Evolutionary conservation across 2,329 filamentous ascomycete genomes (phyloP).

Genomic region (Xylariaceae sp.): DNA sequence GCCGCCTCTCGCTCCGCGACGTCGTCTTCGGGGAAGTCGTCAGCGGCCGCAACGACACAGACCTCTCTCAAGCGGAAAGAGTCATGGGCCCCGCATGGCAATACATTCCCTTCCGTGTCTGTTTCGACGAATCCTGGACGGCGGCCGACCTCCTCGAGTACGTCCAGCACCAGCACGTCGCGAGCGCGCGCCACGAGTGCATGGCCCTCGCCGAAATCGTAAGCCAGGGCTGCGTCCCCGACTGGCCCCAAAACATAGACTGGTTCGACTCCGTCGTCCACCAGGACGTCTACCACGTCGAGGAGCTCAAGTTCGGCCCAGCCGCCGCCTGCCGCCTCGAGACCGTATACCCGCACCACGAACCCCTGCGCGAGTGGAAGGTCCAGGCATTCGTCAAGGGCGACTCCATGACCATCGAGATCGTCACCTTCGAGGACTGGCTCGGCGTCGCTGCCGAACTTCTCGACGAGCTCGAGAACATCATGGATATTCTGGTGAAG

Average conservation of each 20-base stretch:
- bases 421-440: constrained; percentile 56
- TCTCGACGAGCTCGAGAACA: constrained; percentile 43
- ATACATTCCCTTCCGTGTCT: constrained; percentile 58
- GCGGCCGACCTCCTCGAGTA: constrained; percentile 46
- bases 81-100: constrained; percentile 64
- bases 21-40: constrained; percentile 63
- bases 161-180: constrained; percentile 53
- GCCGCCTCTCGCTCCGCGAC: constrained; percentile 45
- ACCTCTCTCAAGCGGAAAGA: constrained; percentile 47
- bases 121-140: constrained; percentile 46
- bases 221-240: constrained; percentile 39
- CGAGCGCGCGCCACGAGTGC: constrained; percentile 49
- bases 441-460: constrained; percentile 44
- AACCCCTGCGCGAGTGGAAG: constrained; percentile 53
- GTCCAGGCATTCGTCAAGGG: constrained; percentile 54
- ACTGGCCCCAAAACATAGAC: constrained; percentile 35
- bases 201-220: constrained; percentile 51
- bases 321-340: constrained; percentile 43
- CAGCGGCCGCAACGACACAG: constrained; percentile 57
- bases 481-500: constrained; percentile 36
- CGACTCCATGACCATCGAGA: constrained; percentile 49
- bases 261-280: constrained; percentile 55
- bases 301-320: constrained; percentile 41
- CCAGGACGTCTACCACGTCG: constrained; percentile 58
- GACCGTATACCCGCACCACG: constrained; percentile 54